A percentile compares a stretch with the other conserved stretches of the same genome.
phyloP scores from a whole-genome alignment of 805 yeast genomes.

The Starmerella apis region DNA sequence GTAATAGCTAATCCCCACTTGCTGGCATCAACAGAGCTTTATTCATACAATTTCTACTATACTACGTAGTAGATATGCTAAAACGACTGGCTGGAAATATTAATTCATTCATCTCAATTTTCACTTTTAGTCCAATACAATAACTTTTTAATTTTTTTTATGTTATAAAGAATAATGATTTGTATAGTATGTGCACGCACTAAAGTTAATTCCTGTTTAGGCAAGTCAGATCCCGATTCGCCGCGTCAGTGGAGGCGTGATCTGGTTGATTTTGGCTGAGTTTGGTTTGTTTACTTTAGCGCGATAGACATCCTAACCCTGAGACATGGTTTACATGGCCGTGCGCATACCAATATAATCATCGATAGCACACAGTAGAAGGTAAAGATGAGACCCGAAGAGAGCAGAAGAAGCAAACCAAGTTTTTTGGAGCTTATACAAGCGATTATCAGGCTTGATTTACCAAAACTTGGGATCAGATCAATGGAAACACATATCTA shows the following conservation, averaged over 20 bases:
- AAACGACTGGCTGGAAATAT: too few relatives aligned
- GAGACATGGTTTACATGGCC: neutral
- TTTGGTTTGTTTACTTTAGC: constrained; percentile 6
- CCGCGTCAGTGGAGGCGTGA: too few relatives aligned
- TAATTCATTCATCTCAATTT: too few relatives aligned
- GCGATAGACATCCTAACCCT: constrained; percentile 4
- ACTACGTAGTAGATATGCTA: too few relatives aligned
- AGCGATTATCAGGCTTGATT: constrained; percentile 7
- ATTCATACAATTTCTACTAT: too few relatives aligned
- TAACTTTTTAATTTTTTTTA: too few relatives aligned
- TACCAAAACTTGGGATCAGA: neutral
- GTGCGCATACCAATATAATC: neutral
- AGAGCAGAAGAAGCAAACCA: neutral
- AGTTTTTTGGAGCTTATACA: constrained; percentile 4
- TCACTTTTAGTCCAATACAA: too few relatives aligned
- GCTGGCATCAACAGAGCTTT: too few relatives aligned
- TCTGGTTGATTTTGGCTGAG: too few relatives aligned
- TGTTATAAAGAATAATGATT: too few relatives aligned
- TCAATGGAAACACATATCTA: neutral
- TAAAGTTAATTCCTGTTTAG: constrained; percentile 79
- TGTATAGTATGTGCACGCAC: constrained; percentile 92
- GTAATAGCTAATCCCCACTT: too few relatives aligned
- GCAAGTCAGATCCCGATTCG: too few relatives aligned
- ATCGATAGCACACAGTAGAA: neutral
- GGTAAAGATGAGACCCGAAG: neutral